Conservation (phyloP, 2,329 filamentous ascomycete genomes). For the Madurella fahalii region DNA sequence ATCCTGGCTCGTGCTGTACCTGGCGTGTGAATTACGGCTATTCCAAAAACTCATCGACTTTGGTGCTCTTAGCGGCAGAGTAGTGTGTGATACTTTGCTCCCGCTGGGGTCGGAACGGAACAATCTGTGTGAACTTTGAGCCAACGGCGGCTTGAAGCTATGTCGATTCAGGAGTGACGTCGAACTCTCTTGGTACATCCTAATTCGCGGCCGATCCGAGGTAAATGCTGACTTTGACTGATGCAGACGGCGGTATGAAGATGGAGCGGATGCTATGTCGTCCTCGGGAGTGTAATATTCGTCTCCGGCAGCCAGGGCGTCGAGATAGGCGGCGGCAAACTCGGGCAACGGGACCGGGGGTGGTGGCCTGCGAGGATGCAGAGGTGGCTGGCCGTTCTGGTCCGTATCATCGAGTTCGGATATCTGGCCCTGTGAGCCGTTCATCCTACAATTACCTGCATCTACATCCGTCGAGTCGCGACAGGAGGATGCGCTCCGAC, state of each 20-base stretch:
- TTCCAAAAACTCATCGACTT: conserved; percentile 54
- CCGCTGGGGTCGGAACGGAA: conserved; percentile 28
- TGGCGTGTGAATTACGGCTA: conserved; percentile 27
- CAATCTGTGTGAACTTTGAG: conserved; percentile 8
- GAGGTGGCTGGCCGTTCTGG: background rate
- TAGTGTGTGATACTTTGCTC: conserved; percentile 26
- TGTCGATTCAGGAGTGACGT: background rate
- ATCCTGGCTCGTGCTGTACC: conserved; percentile 34
- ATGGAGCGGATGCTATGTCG: conserved; percentile 43
- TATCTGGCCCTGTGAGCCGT: conserved; percentile 3
- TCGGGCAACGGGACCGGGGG: conserved; percentile 15
- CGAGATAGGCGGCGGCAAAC: conserved; percentile 34
- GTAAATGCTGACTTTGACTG: conserved; percentile 54
- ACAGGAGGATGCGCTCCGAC: background rate
- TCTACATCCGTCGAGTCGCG: background rate
- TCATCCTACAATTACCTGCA: conserved; percentile 2
- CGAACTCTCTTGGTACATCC: conserved; percentile 13
- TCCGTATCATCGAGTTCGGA: background rate
- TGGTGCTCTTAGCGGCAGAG: conserved; percentile 39
- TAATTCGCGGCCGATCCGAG: conserved; percentile 25
- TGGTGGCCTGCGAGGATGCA: conserved; percentile 14
- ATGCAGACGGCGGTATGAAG: conserved; percentile 47
- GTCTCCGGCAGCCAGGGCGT: conserved; percentile 35
- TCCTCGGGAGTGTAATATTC: conserved; percentile 47
- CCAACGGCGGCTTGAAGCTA: background rate